These are phyloP conservation scores for Pochonia chlamydosporia DNA, from an alignment of 2,329 filamentous ascomycete genomes.

Conservation along the genomic window DNA sequence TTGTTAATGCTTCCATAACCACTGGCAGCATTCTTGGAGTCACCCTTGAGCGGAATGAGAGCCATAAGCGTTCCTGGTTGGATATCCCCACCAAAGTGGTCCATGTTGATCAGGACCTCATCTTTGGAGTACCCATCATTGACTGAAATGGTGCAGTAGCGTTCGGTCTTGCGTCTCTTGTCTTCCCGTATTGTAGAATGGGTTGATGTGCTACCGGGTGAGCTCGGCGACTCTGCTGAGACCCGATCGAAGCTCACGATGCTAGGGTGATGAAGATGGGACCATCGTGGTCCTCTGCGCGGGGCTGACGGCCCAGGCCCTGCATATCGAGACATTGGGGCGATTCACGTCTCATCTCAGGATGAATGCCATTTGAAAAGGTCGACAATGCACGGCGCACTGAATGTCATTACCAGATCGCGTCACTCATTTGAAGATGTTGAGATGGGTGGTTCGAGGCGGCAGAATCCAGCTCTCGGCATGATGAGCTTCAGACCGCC, in stretches of 20 bases:
- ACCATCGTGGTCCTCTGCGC: conserved; percentile 44
- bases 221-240: conserved; percentile 33
- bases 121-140: conserved; percentile 74
- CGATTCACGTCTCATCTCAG: conserved; percentile 13
- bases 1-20: conserved; percentile 27
- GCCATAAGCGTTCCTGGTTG: conserved; percentile 66
- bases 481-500: background rate
- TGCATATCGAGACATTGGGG: conserved; percentile 36
- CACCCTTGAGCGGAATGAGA: conserved; percentile 56
- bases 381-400: conserved; percentile 1
- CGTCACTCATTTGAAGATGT: background rate
- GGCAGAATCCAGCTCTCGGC: background rate
- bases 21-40: conserved; percentile 30
- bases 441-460: background rate
- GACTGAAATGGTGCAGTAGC: conserved; percentile 48
- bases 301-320: conserved; percentile 32
- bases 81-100: conserved; percentile 59
- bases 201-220: conserved; percentile 44
- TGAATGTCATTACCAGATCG: background rate
- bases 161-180: conserved; percentile 31
- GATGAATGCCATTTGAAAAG: conserved; percentile 5
- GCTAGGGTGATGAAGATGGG: conserved; percentile 49
- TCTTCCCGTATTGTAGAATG: conserved; percentile 39
- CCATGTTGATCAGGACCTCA: conserved; percentile 73
- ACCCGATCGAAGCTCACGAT: conserved; percentile 39